Evolutionary conservation across 768 basidiomycete species (phyloP), one percentile per base, ranked within the genome.

Genomic region (Imleria badia): DNA sequence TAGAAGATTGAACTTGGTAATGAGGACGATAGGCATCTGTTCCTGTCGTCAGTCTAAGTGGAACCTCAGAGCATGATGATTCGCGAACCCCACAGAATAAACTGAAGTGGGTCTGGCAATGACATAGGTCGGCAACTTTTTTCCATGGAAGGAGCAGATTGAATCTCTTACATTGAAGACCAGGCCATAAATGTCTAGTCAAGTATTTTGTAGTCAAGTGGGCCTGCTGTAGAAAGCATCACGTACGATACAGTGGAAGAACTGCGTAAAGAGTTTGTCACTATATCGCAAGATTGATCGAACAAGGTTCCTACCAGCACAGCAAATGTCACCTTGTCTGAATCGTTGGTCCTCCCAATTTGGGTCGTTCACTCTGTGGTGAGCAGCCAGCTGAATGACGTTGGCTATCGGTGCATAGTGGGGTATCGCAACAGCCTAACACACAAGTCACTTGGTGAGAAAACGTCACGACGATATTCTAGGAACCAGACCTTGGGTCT

Each of bases 111-210:
- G 85, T 64, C 84, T 86, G 50, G 20, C 66, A 72, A 45, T 70
- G 68, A 51, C 71, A 68, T 69, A 31, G 43, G 31, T 58, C 44
- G 60, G 42, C 15, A 20, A 35, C 22, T 5, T 26, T 26, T 26
- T 26, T 31, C 11, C 9, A 4, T 5, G 19, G 17, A 1, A 30
- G 19, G 48, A 19, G 31, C 6, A 41, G 20, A 59, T 13, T 0
- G 39, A 30, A 39, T n/a, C 8, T 40, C 76, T 57, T 48, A 84
- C 80, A 66, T 80, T 82, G 53, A 85, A 78, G 19, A 85, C 77
- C 22, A 87, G 66, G 15, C 86, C 86, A 65, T 86, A 88, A 9
- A 87, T 86, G 61, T 88, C 86, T 82, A 58, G 53, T 35, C 54
- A 36, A 47, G 31, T 23, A 14, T 14, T 14, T 56, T 26, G 12